Evolutionary conservation across 2,329 filamentous ascomycete genomes (phyloP).

Genomic region (Grosmannia huntii): DNA sequence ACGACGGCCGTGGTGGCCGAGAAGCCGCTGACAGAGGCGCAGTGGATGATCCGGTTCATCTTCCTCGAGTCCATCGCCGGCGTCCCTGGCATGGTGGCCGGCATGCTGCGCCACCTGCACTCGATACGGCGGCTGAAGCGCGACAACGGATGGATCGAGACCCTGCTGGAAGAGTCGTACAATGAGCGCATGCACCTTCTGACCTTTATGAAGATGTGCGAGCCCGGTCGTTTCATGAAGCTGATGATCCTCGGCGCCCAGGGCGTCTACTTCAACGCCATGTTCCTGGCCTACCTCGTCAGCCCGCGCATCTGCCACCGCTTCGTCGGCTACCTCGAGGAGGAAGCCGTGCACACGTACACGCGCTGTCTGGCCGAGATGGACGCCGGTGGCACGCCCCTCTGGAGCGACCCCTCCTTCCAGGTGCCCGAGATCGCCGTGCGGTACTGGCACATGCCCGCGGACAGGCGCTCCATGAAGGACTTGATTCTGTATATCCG

Average conservation of each 20-base stretch:
- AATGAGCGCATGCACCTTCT: constrained; percentile 90
- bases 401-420: constrained; percentile 60
- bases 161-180: constrained; percentile 76
- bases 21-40: constrained; percentile 62
- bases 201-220: constrained; percentile 70
- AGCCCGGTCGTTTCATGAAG: constrained; percentile 75
- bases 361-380: constrained; percentile 79
- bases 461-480: constrained; percentile 68
- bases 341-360: constrained; percentile 94
- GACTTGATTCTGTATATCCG: constrained; percentile 82
- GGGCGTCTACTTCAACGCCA: constrained; percentile 90
- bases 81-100: constrained; percentile 93
- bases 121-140: constrained; percentile 75
- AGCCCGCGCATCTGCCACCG: constrained; percentile 82
- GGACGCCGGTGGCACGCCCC: constrained; percentile 69
- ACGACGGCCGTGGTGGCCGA: constrained; percentile 40
- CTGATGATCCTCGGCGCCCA: constrained; percentile 84
- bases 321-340: constrained; percentile 93
- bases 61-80: constrained; percentile 93
- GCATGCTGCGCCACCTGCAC: constrained; percentile 81
- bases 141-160: constrained; percentile 96
- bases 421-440: constrained; percentile 78
- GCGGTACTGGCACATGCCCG: constrained; percentile 88
- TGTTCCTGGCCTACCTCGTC: constrained; percentile 81
- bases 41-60: constrained; percentile 81